Evolutionary conservation across 129 eudicot genomes (phyloP).

Genomic region (Arctium lappa): DNA sequence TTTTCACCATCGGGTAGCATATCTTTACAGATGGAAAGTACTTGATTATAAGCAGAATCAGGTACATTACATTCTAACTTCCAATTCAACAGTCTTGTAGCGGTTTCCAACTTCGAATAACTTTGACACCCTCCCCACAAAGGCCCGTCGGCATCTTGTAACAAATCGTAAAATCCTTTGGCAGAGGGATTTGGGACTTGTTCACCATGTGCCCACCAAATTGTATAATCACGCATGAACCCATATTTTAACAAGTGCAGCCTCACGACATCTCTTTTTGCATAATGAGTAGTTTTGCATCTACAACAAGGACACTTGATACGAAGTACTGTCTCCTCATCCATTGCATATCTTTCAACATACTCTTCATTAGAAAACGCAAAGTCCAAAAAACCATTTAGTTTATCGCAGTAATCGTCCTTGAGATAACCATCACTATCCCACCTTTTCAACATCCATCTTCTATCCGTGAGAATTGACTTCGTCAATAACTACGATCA

Average conservation of each 20-base stretch:
- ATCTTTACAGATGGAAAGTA: neutral
- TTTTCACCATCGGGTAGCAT: neutral
- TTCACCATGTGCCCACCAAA: slow-evolving; percentile 10
- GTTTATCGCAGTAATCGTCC: neutral
- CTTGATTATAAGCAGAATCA: neutral
- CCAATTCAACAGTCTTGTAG: slow-evolving; percentile 3
- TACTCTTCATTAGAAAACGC: neutral
- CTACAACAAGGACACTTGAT: slow-evolving; percentile 2
- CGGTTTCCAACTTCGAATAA: neutral
- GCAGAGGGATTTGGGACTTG: slow-evolving; percentile 2
- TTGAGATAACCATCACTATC: neutral
- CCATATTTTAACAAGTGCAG: neutral
- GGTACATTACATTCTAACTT: slow-evolving; percentile 9
- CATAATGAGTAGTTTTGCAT: neutral
- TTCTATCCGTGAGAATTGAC: neutral
- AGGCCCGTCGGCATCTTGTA: neutral
- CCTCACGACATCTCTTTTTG: neutral
- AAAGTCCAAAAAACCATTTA: neutral
- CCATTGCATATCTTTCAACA: neutral
- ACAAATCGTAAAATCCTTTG: neutral
- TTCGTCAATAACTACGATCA: neutral
- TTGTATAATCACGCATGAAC: neutral
- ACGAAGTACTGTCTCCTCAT: neutral
- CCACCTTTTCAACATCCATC: neutral
- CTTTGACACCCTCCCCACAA: neutral